A percentile compares a stretch with the other conserved stretches of the same genome.
phyloP scores from a whole-genome alignment of 1,284 basidiomycete genomes.

The Rhodotorula sp. region DNA sequence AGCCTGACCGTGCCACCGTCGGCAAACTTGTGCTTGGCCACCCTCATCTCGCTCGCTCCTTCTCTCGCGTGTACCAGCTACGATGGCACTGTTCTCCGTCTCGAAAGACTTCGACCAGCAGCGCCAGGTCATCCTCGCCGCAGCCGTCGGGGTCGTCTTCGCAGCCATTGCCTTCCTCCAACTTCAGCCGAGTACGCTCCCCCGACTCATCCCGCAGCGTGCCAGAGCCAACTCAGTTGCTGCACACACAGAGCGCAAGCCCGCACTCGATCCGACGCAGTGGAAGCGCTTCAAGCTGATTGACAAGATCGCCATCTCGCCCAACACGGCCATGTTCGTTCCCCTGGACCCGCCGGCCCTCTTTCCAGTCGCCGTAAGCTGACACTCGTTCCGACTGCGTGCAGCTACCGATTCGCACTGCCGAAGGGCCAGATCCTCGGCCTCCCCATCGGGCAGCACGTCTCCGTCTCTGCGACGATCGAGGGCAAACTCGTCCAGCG shows the following conservation, averaged over 20 bases:
- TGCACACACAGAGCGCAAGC: constrained; percentile 45
- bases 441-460: constrained; percentile 94
- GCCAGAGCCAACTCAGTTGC: no score
- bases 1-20: not conserved
- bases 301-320: constrained; percentile 81
- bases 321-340: constrained; percentile 86
- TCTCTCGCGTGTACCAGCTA: not conserved
- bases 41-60: not conserved
- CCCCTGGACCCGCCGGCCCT: constrained; percentile 19
- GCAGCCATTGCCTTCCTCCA: constrained; percentile 33
- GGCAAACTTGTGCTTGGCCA: no score
- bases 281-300: constrained; percentile 81
- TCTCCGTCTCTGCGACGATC: constrained; percentile 85
- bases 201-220: not conserved
- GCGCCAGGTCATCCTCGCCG: constrained; percentile 34
- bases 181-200: constrained; percentile 22
- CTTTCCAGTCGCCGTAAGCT: not conserved
- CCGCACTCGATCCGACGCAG: constrained; percentile 67
- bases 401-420: constrained; percentile 86
- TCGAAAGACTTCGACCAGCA: constrained; percentile 19
- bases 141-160: constrained; percentile 31
- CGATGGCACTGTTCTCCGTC: constrained; percentile 1
- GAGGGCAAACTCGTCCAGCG: constrained; percentile 84
- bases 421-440: constrained; percentile 77
- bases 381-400: not conserved